Evolutionary conservation across 2,329 filamentous ascomycete genomes (phyloP), one percentile per base, ranked within the genome.

Genomic region (Teratosphaeria viscida): DNA sequence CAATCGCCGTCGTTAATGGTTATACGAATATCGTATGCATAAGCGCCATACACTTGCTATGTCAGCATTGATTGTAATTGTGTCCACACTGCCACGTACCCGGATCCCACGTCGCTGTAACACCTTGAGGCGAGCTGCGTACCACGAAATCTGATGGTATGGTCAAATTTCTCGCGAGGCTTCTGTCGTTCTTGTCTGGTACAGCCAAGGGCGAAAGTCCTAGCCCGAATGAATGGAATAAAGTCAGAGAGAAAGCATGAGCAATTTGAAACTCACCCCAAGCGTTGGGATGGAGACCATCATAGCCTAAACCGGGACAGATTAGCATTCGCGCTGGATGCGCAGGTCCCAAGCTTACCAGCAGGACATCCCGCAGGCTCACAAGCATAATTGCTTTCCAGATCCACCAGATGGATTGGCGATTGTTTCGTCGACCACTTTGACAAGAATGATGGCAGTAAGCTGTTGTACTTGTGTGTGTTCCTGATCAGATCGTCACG

Each of bases 191-290:
- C 16, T 49, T 6, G 16, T 49, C 43, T 23, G 43, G 43, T n/a
- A 49, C 43, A 10, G 43, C 43, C 8, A 49, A n/a, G 16, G 43
- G 43, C 23, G 5, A 16, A 19, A 7, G 43, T 10, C 43, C 43
- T 19, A 49, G 2, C 2, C 10, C 43, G n/a, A 23, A 49, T 23
- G 43, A 49, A 19, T 49, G 16, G 6, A 19, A 10, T n/a, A 77
- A 68, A 7, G 69, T 67, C 10, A 62, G 57, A 2, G 71, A 68
- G 64, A 78, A 78, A 10, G 75, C 75, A 52, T 70, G 64, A 2
- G 76, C 75, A 56, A 79, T 75, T 58, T 78, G 69, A 61, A 68
- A 76, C 55, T 78, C 76, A 16, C 75, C 76, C 1, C 72, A 64
- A 5, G 70, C 69, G 55, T 74, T 75, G 0, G 76, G 76, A 58